Percentiles rank a stretch among this genome's conserved stretches.
Evolutionary conservation across 1,139 yeast genomes (phyloP).

Genomic region (Magnusiomyces ingens): DNA sequence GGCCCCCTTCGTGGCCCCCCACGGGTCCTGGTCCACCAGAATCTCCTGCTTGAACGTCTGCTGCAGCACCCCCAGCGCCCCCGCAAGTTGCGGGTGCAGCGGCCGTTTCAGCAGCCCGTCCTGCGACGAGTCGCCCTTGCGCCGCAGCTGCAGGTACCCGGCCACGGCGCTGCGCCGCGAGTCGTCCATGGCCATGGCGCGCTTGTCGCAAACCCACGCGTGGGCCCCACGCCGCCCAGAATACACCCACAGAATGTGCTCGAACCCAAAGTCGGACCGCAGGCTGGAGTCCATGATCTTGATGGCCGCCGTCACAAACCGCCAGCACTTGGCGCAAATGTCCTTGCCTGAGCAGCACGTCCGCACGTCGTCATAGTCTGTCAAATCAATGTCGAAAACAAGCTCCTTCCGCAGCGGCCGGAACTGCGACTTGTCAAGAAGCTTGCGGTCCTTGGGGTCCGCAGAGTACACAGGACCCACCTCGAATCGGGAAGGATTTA

Average conservation of each 20-base stretch:
- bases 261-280: slow-evolving; percentile 83
- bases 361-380: slow-evolving; percentile 90
- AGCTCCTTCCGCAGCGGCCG: slow-evolving; percentile 79
- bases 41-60: slow-evolving; percentile 58
- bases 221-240: slow-evolving; percentile 99
- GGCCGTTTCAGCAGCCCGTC: slow-evolving; percentile 63
- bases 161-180: slow-evolving; percentile 66
- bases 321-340: slow-evolving; percentile 91
- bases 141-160: slow-evolving; percentile 70
- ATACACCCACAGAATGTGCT: slow-evolving; percentile 86
- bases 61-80: slow-evolving; percentile 65
- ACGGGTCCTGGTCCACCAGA: slow-evolving; percentile 80
- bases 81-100: slow-evolving; percentile 67
- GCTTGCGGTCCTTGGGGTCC: slow-evolving; percentile 78
- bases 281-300: slow-evolving; percentile 65
- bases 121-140: slow-evolving; percentile 25
- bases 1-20: slow-evolving; percentile 45
- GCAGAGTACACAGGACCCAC: slow-evolving; percentile 88
- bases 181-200: slow-evolving; percentile 74
- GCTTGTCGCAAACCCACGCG: slow-evolving; percentile 90
- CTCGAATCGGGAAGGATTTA: slow-evolving; percentile 89
- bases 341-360: slow-evolving; percentile 87
- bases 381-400: slow-evolving; percentile 94
- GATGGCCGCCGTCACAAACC: slow-evolving; percentile 81
- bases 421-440: slow-evolving; percentile 71